Percentiles rank a stretch among this genome's conserved stretches.
phyloP scores from a whole-genome alignment of 768 basidiomycete species.

The Agrocybe pediades region DNA sequence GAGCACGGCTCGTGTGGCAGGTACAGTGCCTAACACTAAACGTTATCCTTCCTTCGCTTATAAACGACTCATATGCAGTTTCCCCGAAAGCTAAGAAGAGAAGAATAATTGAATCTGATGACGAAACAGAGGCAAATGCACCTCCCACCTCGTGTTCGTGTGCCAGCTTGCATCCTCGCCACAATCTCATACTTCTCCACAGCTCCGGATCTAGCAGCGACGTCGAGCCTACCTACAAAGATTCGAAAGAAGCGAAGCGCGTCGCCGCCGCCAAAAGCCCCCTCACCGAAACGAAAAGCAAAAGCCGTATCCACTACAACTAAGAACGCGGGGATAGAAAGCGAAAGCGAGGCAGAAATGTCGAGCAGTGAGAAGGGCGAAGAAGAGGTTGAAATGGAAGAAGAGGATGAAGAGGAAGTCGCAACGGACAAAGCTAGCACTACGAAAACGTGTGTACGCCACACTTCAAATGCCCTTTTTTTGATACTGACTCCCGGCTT shows the following conservation, averaged over 20 bases:
- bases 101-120: constrained; percentile 55
- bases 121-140: constrained; percentile 38
- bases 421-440: constrained; percentile 40
- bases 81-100: constrained; percentile 48
- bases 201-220: not conserved
- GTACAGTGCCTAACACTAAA: constrained; percentile 10
- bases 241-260: not conserved
- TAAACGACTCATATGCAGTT: constrained; percentile 22
- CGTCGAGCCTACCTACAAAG: not conserved
- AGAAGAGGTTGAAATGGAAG: constrained; percentile 27
- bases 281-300: constrained; percentile 13
- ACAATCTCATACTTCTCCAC: not conserved
- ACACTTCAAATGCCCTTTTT: not conserved
- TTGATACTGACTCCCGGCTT: not conserved
- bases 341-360: constrained; percentile 26
- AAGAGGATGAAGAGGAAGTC: constrained; percentile 34
- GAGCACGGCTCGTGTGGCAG: constrained; percentile 3
- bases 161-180: not conserved
- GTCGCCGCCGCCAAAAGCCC: constrained; percentile 1
- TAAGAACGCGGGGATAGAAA: constrained; percentile 11
- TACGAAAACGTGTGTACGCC: constrained; percentile 60
- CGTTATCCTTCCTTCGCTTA: not conserved
- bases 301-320: constrained; percentile 14
- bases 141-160: constrained; percentile 6
- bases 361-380: constrained; percentile 24